Conservation (phyloP, 2,329 filamentous ascomycete species). For the Pseudogymnoascus sp. region DNA sequence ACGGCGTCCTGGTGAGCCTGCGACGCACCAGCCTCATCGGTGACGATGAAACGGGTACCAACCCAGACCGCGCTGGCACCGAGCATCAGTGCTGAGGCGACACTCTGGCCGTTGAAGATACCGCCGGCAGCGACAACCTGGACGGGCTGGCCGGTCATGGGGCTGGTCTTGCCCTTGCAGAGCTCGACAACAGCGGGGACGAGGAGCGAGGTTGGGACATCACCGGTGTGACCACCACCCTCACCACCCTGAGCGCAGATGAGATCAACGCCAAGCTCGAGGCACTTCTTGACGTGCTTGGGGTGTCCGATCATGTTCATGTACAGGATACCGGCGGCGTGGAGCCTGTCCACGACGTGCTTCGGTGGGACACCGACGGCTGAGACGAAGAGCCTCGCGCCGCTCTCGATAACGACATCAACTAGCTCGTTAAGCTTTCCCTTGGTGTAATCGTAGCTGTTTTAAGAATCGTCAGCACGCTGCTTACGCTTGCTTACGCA, state of each 20-base stretch:
- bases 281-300: slow-evolving; percentile 95
- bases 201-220: slow-evolving; percentile 83
- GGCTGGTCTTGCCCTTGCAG: slow-evolving; percentile 72
- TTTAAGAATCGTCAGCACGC: slow-evolving; percentile 19
- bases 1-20: slow-evolving; percentile 94
- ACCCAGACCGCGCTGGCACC: slow-evolving; percentile 93
- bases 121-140: slow-evolving; percentile 91
- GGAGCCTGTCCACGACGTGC: slow-evolving; percentile 79
- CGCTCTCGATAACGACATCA: slow-evolving; percentile 86
- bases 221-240: slow-evolving; percentile 91
- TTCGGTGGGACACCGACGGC: slow-evolving; percentile 91
- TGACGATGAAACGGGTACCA: slow-evolving; percentile 89
- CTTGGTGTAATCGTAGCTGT: slow-evolving; percentile 98
- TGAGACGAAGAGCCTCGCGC: slow-evolving; percentile 89
- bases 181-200: slow-evolving; percentile 87
- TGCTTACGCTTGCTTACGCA: slow-evolving; percentile 11
- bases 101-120: slow-evolving; percentile 83
- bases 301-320: slow-evolving; percentile 99
- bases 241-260: slow-evolving; percentile 98
- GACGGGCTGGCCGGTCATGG: slow-evolving; percentile 77
- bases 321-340: slow-evolving; percentile 80
- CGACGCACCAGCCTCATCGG: slow-evolving; percentile 88
- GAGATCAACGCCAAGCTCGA: slow-evolving; percentile 85
- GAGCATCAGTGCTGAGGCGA: slow-evolving; percentile 86
- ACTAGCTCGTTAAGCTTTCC: slow-evolving; percentile 89